Conservation (phyloP, 139 green algal genomes). For the Spirogloea muscicola region DNA sequence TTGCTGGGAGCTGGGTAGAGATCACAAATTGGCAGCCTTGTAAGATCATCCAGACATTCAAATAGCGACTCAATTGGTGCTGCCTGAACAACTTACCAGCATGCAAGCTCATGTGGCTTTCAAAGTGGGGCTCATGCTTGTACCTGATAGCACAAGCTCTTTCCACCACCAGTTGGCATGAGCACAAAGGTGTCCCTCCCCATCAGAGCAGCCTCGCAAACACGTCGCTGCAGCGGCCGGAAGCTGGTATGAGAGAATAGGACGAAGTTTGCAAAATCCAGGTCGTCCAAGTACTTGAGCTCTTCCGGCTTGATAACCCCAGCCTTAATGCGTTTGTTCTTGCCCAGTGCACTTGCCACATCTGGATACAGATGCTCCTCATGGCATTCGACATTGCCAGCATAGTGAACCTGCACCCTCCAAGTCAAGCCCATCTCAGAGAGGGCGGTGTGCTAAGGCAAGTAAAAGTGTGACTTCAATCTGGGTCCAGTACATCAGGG, state of each 20-base stretch:
- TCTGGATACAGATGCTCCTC: background rate
- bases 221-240: slow-evolving; percentile 55
- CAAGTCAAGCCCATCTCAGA: too few species aligned
- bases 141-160: slow-evolving; percentile 74
- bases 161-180: slow-evolving; percentile 92
- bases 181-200: slow-evolving; percentile 81
- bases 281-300: slow-evolving; percentile 21
- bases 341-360: background rate
- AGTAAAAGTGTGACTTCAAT: background rate
- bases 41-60: too few species aligned
- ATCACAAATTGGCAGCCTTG: too few species aligned
- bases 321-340: background rate
- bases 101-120: too few species aligned
- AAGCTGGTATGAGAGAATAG: slow-evolving; percentile 46
- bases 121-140: background rate
- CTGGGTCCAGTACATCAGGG: too few species aligned
- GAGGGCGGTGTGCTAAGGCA: too few species aligned
- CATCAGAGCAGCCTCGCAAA: slow-evolving; percentile 62
- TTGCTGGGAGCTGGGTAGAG: slow-evolving; percentile 57
- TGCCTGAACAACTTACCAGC: too few species aligned
- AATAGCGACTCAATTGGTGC: too few species aligned
- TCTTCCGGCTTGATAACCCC: slow-evolving; percentile 6
- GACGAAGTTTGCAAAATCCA: slow-evolving; percentile 23
- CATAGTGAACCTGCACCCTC: too few species aligned
- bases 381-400: background rate